These are phyloP conservation scores for Calycina herbarum DNA, from an alignment of 2,329 filamentous ascomycete genomes.

Conservation along the genomic window DNA sequence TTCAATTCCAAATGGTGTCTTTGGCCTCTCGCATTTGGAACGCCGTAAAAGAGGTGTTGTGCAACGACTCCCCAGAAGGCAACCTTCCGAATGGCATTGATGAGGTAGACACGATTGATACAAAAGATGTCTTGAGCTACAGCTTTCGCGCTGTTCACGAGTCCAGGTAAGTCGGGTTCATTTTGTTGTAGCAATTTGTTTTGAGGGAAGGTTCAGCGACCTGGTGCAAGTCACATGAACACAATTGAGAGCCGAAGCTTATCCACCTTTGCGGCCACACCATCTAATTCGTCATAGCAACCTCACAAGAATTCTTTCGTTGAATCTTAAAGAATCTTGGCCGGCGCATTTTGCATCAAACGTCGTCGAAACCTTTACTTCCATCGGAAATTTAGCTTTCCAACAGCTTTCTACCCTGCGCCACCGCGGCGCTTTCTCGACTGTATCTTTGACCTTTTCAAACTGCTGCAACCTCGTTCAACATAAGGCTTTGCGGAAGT, in stretches of 20 bases:
- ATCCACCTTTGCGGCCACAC: conserved; percentile 15
- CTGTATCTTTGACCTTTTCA: conserved; percentile 84
- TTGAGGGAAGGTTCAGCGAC: background rate
- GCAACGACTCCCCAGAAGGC: conserved; percentile 92
- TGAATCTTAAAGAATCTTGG: conserved; percentile 47
- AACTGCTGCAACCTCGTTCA: conserved; percentile 70
- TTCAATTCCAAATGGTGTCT: conserved; percentile 56
- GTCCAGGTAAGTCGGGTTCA: conserved; percentile 62
- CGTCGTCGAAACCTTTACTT: conserved; percentile 53
- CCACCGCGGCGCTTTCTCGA: conserved; percentile 90
- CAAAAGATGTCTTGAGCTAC: conserved; percentile 89
- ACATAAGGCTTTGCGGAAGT: conserved; percentile 40
- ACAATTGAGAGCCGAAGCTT: background rate
- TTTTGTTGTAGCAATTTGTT: background rate
- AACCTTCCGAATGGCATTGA: conserved; percentile 77
- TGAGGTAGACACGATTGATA: conserved; percentile 68
- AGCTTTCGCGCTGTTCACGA: conserved; percentile 96
- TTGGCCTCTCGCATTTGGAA: conserved; percentile 73
- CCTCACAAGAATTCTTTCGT: conserved; percentile 63
- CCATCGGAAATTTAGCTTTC: conserved; percentile 74
- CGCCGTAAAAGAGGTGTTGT: conserved; percentile 74
- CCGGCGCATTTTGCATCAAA: conserved; percentile 43
- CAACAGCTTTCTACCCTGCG: conserved; percentile 78
- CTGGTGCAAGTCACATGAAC: background rate
- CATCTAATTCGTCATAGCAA: conserved; percentile 52